Percentiles rank a stretch among this genome's conserved stretches.
Conservation (phyloP, 768 basidiomycete genomes). For the Auricularia cornea region DNA sequence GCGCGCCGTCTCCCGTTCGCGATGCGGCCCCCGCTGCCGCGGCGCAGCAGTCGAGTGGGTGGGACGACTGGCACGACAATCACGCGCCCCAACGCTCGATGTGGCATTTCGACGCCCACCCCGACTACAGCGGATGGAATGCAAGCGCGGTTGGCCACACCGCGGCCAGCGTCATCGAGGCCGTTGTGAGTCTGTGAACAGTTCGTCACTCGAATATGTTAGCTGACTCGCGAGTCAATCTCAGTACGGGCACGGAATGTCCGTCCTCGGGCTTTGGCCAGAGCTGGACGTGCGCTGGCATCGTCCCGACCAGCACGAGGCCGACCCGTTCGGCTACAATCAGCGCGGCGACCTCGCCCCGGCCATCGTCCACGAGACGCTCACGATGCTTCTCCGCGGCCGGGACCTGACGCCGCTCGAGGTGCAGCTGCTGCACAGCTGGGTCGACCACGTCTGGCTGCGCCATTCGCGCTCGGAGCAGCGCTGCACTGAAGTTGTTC, state of each 20-base stretch:
- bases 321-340: neutral
- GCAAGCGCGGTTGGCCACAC: neutral
- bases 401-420: neutral
- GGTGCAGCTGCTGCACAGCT: neutral
- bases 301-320: neutral
- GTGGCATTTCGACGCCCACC: neutral
- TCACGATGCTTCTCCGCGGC: neutral
- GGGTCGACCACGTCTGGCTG: neutral
- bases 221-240: neutral
- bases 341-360: neutral
- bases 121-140: neutral
- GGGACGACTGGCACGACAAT: too few species aligned
- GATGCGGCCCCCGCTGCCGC: too few species aligned
- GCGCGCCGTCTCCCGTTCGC: too few species aligned
- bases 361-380: neutral
- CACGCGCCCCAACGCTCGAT: too few species aligned
- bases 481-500: neutral
- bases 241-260: neutral
- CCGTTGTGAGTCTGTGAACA: neutral
- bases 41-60: too few species aligned
- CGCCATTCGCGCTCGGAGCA: neutral
- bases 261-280: neutral
- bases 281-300: neutral
- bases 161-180: neutral
- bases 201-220: neutral